These are phyloP conservation scores for Linum usitatissimum DNA, from an alignment of 345 rosid species.

Conservation along the genomic window DNA sequence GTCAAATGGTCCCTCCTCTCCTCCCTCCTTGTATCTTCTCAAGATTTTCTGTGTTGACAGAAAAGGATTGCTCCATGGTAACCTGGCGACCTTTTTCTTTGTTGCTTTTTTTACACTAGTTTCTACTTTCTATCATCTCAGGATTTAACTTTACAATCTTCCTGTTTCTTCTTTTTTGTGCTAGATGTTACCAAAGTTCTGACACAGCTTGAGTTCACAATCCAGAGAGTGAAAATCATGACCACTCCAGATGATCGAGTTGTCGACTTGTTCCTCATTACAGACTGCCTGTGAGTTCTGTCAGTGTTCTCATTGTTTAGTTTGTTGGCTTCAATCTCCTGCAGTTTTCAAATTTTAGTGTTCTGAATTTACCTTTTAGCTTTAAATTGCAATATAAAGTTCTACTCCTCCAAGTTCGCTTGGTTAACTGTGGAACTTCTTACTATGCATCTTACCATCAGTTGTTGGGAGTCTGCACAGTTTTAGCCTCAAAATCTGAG, in stretches of 20 bases:
- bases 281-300: slow-evolving; percentile 17
- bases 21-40: slow-evolving; percentile 13
- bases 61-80: slow-evolving; percentile 23
- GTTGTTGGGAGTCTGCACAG: too few relatives aligned
- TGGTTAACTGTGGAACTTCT: too few relatives aligned
- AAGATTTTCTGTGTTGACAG: slow-evolving; percentile 19
- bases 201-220: slow-evolving; percentile 19
- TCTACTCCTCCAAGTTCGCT: too few relatives aligned
- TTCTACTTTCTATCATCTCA: not conserved
- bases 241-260: slow-evolving; percentile 22
- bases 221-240: slow-evolving; percentile 25
- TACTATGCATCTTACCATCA: too few relatives aligned
- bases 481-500: too few relatives aligned
- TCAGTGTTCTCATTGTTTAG: too few relatives aligned
- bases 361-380: not conserved
- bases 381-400: too few relatives aligned
- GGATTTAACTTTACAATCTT: not conserved
- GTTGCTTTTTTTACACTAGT: not conserved
- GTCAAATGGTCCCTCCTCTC: not conserved
- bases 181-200: slow-evolving; percentile 22
- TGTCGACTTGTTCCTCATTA: slow-evolving; percentile 21
- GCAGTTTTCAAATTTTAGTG: not conserved
- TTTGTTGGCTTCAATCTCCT: too few relatives aligned
- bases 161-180: not conserved
- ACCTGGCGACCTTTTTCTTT: not conserved